Evolutionary conservation across 1,284 basidiomycete species (phyloP).

Genomic region (Trichosporon sp.): DNA sequence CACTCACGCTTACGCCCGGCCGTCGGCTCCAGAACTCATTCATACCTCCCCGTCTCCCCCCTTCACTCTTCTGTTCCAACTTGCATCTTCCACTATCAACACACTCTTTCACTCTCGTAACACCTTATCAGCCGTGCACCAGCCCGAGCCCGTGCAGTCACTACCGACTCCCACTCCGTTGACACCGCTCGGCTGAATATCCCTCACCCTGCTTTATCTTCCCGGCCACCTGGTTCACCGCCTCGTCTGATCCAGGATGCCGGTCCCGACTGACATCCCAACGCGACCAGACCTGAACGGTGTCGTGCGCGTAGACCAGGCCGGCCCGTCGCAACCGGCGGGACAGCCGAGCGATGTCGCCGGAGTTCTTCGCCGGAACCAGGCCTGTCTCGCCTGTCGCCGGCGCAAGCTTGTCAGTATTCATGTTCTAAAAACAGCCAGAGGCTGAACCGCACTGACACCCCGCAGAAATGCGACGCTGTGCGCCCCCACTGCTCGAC

Average conservation of each 20-base stretch:
- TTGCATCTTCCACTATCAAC: too few species aligned
- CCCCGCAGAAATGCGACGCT: conserved; percentile 52
- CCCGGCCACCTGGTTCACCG: not conserved
- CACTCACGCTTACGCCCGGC: not conserved
- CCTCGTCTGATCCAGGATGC: conserved; percentile 16
- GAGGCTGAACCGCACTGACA: not conserved
- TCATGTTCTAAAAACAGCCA: not conserved
- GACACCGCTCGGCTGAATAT: not conserved
- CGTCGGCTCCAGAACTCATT: too few species aligned
- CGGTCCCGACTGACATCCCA: conserved; percentile 29
- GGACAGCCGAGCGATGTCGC: conserved; percentile 32
- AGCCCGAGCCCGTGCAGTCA: too few species aligned
- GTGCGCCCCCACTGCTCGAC: conserved; percentile 54
- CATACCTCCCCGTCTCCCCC: too few species aligned
- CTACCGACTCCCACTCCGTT: not conserved
- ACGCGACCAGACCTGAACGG: conserved; percentile 28
- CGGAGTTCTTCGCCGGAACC: conserved; percentile 39
- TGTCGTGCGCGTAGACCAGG: conserved; percentile 28
- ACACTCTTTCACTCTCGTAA: too few species aligned
- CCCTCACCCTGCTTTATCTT: too few species aligned
- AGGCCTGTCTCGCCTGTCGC: conserved; percentile 41
- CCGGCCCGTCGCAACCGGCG: conserved; percentile 10
- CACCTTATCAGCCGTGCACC: too few species aligned
- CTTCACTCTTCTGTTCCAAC: too few species aligned
- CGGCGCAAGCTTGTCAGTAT: conserved; percentile 36